phyloP scores from a whole-genome alignment of 129 eudicot species.

The Centrapalus pauciflorus region DNA sequence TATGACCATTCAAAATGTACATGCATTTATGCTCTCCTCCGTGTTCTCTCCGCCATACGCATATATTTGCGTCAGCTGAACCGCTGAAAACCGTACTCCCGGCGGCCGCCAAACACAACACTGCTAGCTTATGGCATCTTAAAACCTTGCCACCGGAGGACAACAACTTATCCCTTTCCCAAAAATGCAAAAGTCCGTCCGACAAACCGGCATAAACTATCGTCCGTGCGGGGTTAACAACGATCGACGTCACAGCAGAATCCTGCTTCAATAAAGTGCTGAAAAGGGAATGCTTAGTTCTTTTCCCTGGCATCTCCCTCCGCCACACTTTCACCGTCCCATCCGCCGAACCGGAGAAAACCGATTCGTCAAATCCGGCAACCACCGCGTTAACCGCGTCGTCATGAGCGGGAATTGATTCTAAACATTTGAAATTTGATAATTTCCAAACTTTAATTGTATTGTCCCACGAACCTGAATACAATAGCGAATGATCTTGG shows the following conservation, averaged over 20 bases:
- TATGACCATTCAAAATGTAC: conserved; percentile 63
- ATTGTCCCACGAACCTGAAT: conserved; percentile 68
- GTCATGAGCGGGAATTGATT: conserved; percentile 64
- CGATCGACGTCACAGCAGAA: conserved; percentile 63
- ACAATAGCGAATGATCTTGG: conserved; percentile 47
- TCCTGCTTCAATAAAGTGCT: conserved; percentile 57
- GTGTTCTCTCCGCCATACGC: conserved; percentile 68
- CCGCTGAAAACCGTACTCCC: conserved; percentile 61
- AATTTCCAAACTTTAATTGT: conserved; percentile 64
- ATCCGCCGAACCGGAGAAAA: conserved; percentile 64
- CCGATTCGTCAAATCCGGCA: conserved; percentile 47
- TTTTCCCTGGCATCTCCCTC: conserved; percentile 58
- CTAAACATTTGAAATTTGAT: conserved; percentile 45
- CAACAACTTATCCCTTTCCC: conserved; percentile 45
- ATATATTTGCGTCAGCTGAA: conserved; percentile 67
- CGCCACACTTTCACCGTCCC: conserved; percentile 64
- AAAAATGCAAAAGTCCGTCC: conserved; percentile 57
- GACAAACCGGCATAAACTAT: conserved; percentile 68
- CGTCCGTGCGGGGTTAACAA: conserved; percentile 31
- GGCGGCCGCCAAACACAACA: conserved; percentile 46
- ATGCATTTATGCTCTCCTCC: conserved; percentile 61
- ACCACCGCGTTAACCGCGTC: conserved; percentile 46
- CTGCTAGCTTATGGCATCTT: conserved; percentile 54
- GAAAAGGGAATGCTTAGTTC: conserved; percentile 59
- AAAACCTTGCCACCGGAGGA: conserved; percentile 60